Evolutionary conservation across 129 eudicot species (phyloP), one percentile per base, ranked within the genome.

Genomic region (Rutidosis leptorrhynchoides): DNA sequence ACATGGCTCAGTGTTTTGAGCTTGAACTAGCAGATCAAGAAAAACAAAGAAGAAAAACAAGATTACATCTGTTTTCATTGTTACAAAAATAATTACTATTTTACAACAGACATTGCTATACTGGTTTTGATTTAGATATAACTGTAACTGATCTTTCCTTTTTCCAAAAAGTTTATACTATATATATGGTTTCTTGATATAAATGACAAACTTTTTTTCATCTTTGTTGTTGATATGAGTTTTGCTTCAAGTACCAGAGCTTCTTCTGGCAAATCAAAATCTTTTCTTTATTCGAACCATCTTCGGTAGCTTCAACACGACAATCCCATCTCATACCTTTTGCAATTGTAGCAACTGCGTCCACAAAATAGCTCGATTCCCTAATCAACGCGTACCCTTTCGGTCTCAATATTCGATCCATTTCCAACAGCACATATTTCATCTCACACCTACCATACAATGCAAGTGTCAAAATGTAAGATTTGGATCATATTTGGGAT

Each of bases 321-420:
- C 99, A 93, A 20, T 77, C 77, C 99, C 99, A 93, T 86, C 81
- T 93, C 82, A 93, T 46, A 11, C 87, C 99, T 71, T 84, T 86
- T 0, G 90, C 89, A 3, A 86, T 65, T 0, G 80, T 84, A 15
- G 81, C 83, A 62, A 93, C 76, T 1, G 85, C 87, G 19, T 93
- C 88, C 17, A 83, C 74, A 16, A 77, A 89, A 58, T 83, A 84
- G 74, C 80, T 80, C 0, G 95, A 79, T 49, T 93, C 99, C 22
- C 96, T 83, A 45, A 93, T 86, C 11, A 93, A 77, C 22, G 88
- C 90, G 30, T 88, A 86, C 40, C 96, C 99, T 4, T 74, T 74
- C 7, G 99, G 99, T 69, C 96, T 81, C 67, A 93, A 82, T 76
- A 93, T 89, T 55, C 96, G 62, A 71, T 93, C 99, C 99, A 93